Evolutionary conservation across 2,329 filamentous ascomycete genomes (phyloP).

Genomic region (Sporothrix variecibatus): DNA sequence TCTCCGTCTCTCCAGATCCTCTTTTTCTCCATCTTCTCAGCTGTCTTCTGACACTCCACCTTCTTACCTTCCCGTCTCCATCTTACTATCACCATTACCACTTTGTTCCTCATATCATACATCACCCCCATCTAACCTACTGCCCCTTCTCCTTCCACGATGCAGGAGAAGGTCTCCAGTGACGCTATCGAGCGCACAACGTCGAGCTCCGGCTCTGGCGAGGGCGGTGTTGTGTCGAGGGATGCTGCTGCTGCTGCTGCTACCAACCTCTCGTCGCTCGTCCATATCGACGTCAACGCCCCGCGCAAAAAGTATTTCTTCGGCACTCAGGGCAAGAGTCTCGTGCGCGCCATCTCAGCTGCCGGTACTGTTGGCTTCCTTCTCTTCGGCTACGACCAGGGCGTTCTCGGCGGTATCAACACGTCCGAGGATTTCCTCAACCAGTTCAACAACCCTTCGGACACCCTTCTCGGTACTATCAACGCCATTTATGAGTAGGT

Average conservation of each 20-base stretch:
- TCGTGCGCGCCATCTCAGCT: conserved; percentile 54
- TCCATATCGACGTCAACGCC: not conserved
- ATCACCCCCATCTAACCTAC: not conserved
- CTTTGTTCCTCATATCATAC: not conserved
- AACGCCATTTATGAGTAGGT: conserved; percentile 53
- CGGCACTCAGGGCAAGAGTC: not conserved
- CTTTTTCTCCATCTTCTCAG: not conserved
- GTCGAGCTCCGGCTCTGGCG: not conserved
- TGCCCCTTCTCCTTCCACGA: not conserved
- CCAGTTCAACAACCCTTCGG: conserved; percentile 55
- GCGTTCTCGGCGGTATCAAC: conserved; percentile 74
- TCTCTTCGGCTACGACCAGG: conserved; percentile 65
- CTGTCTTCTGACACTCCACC: not conserved
- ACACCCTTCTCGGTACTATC: conserved; percentile 38
- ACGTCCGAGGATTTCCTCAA: conserved; percentile 64
- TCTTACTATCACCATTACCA: not conserved
- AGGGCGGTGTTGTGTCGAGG: not conserved
- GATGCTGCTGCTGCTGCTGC: not conserved
- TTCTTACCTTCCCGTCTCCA: not conserved
- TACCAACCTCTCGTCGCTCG: not conserved
- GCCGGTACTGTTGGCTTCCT: conserved; percentile 73
- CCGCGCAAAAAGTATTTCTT: not conserved
- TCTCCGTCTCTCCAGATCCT: not conserved
- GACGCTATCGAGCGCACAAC: not conserved
- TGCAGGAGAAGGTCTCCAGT: conserved; percentile 8